Base-by-base conservation (phyloP, 2,329 filamentous ascomycete genomes). In the Penicillium sp. region DNA sequence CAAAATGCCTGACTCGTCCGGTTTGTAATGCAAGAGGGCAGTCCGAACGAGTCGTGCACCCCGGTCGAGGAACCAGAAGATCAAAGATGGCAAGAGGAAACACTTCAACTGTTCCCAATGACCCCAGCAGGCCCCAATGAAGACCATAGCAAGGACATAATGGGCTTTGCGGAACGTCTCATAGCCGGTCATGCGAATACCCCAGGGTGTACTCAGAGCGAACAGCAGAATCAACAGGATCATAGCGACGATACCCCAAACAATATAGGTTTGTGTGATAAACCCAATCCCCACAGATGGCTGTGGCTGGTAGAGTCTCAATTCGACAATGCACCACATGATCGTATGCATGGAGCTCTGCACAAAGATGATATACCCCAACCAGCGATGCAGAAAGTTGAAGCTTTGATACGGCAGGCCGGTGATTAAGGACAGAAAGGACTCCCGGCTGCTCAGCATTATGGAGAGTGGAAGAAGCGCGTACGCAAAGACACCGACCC, bases 141-240 rank as follows among this genome's bases (percentile, higher is more conserved):
- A 92, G 4, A 90, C 69, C 74, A 87, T 83, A 10, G 87, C 88
- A 2, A 90, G 75, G 12, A 90, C 75, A 61, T 89, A 89, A 66
- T 91, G 88, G 0, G 81, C 74, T 66, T 89, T 90, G 55, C 87
- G 81, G 76, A 91, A 91, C 70, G 87, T 85, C 63, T 91, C 88
- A 68, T 92, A 90, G 2, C 88, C 88, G 0, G 86, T 89, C 44
- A 80, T 70, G 8, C 80, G 78, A 52, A 90, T 87, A 0, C 79
- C 85, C 66, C 76, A 78, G 12, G 77, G 76, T 0, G 80, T 79
- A 53, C 84, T 85, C 47, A 88, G 74, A 5, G 84, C 64, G 52
- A 85, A 81, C 1, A 90, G 70, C 13, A 88, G 69, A 0, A 82
- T 76, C 0, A 90, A 70, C 5, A 90, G 69, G 5, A 81, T 74